Base-by-base conservation (phyloP, 2,329 filamentous ascomycete genomes). In the Neonectria hederae region DNA sequence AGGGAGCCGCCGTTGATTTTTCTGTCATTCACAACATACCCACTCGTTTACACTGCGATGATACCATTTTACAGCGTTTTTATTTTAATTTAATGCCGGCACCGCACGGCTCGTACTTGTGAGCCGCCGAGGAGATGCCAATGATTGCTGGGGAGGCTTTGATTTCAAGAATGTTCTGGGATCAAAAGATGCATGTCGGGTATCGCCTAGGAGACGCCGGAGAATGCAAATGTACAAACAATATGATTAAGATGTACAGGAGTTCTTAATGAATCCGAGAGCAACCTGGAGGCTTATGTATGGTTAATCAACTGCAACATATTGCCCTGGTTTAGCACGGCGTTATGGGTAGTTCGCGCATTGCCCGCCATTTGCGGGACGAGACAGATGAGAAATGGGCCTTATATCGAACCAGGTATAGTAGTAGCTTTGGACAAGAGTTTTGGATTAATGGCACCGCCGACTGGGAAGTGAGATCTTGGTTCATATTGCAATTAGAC, bases 41-140 rank as follows among this genome's bases (percentile, higher is more conserved):
- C 74, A 74, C 69, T 75, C 74, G 65, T 77, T 77, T 72, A 60
- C 28, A 70, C 63, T 69, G 69, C 68, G 68, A 73, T 74, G 72
- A 75, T 74, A 73, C 72, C 72, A 74, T 68, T 73, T 72, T 66
- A 63, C 62, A 65, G 69, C 65, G 62, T 69, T 60, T 68, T 69
- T 54, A 66, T 67, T 65, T 66, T 57, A 69, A 66, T 66, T 73
- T 70, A 73, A 70, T 60, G 54, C 63, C 22, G 61, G 63, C 67
- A 69, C 63, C 32, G 21, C 42, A 22, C 28, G 43, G 22, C 26
- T 55, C 43, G 19, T n/a, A 30, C 30, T 48, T 21, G 13, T 28
- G 43, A 51, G 52, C 56, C 17, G 24, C 17, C 54, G 32, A 19
- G 22, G 58, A 52, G 40, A 40, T 40, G 38, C 17, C 22, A 46